Percentiles rank a stretch among this genome's conserved stretches.
Evolutionary conservation across 2,329 filamentous ascomycete species (phyloP).

Genomic region (Aspergillus phoenicis): DNA sequence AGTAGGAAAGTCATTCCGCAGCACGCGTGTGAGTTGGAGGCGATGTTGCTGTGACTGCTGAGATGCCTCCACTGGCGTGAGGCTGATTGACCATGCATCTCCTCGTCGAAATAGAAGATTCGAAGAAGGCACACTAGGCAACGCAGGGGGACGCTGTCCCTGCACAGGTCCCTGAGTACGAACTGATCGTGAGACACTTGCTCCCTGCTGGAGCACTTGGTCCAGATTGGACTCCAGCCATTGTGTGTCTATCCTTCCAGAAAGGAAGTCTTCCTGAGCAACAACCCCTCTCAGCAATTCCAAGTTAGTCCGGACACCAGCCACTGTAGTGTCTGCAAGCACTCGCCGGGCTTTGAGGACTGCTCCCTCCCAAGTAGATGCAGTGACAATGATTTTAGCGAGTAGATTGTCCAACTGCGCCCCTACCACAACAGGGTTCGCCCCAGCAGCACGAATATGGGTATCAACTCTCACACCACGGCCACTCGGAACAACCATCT

Average conservation of each 20-base stretch:
- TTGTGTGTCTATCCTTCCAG: conserved; percentile 55
- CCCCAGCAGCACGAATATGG: conserved; percentile 49
- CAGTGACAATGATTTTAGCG: conserved; percentile 62
- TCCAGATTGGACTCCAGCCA: conserved; percentile 59
- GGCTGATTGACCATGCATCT: conserved; percentile 59
- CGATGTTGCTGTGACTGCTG: conserved; percentile 47
- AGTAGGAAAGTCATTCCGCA: conserved; percentile 63
- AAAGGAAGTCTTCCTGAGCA: conserved; percentile 52
- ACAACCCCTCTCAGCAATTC: conserved; percentile 58
- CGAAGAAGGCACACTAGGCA: conserved; percentile 30
- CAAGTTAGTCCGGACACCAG: conserved; percentile 62
- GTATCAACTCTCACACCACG: conserved; percentile 63
- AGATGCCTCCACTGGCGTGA: conserved; percentile 39
- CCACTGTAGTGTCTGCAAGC: conserved; percentile 58
- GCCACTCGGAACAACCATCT: conserved; percentile 58
- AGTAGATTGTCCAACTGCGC: conserved; percentile 62
- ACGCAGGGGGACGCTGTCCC: background rate
- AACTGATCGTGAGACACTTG: conserved; percentile 28
- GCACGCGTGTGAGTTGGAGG: conserved; percentile 56
- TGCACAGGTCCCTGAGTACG: background rate
- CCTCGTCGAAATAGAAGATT: conserved; percentile 59
- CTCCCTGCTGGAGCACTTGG: conserved; percentile 40
- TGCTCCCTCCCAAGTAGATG: conserved; percentile 54
- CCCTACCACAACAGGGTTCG: conserved; percentile 48
- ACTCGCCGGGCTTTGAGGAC: conserved; percentile 59